Evolutionary conservation across 164 flowering plant species (phyloP).

Genomic region (grape (Vitis vinifera)): ASM3070453v1 NC_081808.1:10439001-10439500

Average conservation of each 20-base stretch:
- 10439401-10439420: slow-evolving; percentile 97
- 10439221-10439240: slow-evolving; percentile 96
- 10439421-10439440: slow-evolving; percentile 99
- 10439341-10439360: slow-evolving; percentile 87
- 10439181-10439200: background rate
- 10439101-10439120: slow-evolving; percentile 99
- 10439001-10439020: slow-evolving; percentile 99
- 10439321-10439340: slow-evolving; percentile 89
- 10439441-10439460: slow-evolving; percentile 98
- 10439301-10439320: slow-evolving; percentile 84
- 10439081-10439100: slow-evolving; percentile 99
- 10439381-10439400: slow-evolving; percentile 96
- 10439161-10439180: background rate
- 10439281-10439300: slow-evolving; percentile 68
- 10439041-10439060: slow-evolving; percentile 98
- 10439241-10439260: slow-evolving; percentile 98
- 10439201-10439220: slow-evolving; percentile 40
- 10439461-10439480: slow-evolving; percentile 99
- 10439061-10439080: slow-evolving; percentile 93
- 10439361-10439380: slow-evolving; percentile 99
- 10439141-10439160: background rate
- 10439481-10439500: slow-evolving; percentile 5
- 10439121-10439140: slow-evolving; percentile 59
- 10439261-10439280: slow-evolving; percentile 86
- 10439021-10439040: slow-evolving; percentile 99